Base-by-base conservation (phyloP, 306 rosid species). In the Ochetophila trinervis region DNA sequence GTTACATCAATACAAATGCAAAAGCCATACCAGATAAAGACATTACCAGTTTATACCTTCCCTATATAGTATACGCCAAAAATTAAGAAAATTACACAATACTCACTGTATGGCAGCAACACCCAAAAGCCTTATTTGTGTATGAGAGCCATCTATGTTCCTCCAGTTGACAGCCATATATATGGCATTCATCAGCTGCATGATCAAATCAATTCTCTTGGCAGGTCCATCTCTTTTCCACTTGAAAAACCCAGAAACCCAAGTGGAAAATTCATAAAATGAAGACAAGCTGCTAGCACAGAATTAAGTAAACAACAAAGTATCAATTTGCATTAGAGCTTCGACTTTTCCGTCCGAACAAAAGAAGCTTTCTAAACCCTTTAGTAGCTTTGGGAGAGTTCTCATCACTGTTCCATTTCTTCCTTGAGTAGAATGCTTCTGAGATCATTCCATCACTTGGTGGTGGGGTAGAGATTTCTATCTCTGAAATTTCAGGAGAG, bases 381-480 rank as follows among this genome's bases (percentile, higher is more conserved):
- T 84, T 93, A 20, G 82, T 77, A 0, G 90, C 76, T 77, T 93
- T 93, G 3, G 97, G 78, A 59, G 90, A 74, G 81, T 80, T 83
- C 62, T 88, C 96, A n/a, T 75, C 96, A 24, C 78, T 83, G 67
- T 76, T 87, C 99, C 99, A 93, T 79, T 93, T 93, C 91, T 90
- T 93, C 82, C 97, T 83, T 56, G 91, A 80, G 71, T 84, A 86
- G 62, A 62, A 53, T 45, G 77, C 53, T 74, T 84, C 96, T 0
- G 73, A 47, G 32, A 42, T 66, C 68, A 56, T 76, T 65, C 73
- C 85, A 53, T 72, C 70, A 71, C 69, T 78, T 8, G 83, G 81
- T 3, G 95, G 95, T 42, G 99, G 94, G 14, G 97, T 90, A 6
- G 83, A 80, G 48, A 67, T 57, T 75, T 79, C 86, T 34, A 78